Evolutionary conservation across 2,329 filamentous ascomycete genomes (phyloP).

Genomic region (Remersonia thermophila): DNA sequence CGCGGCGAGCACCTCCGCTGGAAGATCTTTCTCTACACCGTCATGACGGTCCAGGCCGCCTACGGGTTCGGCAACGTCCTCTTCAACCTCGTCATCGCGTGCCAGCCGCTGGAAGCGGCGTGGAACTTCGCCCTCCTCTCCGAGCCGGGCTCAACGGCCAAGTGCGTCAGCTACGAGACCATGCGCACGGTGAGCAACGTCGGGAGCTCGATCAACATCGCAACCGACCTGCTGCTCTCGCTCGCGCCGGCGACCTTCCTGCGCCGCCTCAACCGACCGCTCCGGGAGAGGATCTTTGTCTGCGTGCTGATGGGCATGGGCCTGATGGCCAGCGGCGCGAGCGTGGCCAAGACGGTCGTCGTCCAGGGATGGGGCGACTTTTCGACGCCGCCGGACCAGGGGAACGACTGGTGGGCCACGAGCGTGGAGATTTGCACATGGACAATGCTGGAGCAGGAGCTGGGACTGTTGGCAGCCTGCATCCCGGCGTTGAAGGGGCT

Average conservation of each 20-base stretch:
- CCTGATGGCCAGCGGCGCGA: constrained; percentile 13
- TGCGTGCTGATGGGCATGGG: constrained; percentile 18
- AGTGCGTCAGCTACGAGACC: constrained; percentile 9
- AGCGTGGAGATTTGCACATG: constrained; percentile 14
- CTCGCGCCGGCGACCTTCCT: constrained; percentile 15
- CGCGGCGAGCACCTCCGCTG: constrained; percentile 9
- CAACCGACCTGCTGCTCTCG: constrained; percentile 15
- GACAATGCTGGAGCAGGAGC: constrained; percentile 14
- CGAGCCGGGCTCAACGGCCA: neutral
- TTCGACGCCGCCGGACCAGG: neutral
- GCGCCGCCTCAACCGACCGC: constrained; percentile 14
- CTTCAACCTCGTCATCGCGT: constrained; percentile 13
- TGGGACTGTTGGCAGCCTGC: constrained; percentile 15
- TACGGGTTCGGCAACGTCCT: constrained; percentile 14
- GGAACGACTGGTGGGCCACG: constrained; percentile 10
- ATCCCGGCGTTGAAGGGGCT: constrained; percentile 16
- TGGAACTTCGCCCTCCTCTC: constrained; percentile 9
- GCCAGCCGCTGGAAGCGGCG: constrained; percentile 11
- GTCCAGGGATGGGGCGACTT: constrained; percentile 11
- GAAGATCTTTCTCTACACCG: constrained; percentile 14
- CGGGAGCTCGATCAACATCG: constrained; percentile 13
- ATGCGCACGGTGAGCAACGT: constrained; percentile 11
- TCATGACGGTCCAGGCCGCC: constrained; percentile 10
- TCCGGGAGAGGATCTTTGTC: constrained; percentile 15
- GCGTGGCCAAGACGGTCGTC: constrained; percentile 14